Evolutionary conservation across 306 rosid species (phyloP), one percentile per base, ranked within the genome.

Genomic region (Prunus mira): DNA sequence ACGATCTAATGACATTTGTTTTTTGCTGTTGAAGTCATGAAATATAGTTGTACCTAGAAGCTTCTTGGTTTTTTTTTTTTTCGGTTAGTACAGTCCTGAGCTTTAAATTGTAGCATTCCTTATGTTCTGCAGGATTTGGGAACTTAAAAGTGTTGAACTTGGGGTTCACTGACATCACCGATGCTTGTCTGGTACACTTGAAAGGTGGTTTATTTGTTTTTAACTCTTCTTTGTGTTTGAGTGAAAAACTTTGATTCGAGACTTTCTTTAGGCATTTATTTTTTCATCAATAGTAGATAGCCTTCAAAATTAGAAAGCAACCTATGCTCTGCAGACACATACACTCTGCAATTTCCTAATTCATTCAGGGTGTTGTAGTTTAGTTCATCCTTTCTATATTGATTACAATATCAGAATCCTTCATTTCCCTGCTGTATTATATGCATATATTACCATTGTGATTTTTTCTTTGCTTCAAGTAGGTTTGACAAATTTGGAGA

Each of bases 401-500:
- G 67, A 27, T 6, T 28, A 14, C 43, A 62, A 6, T 62, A 5
- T 62, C 65, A 41, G 41, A 54, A 51, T 22, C 30, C n/a, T 2
- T 41, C 32, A 55, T 54, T 34, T 32, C 41, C 47, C 52, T 72
- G 20, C 34, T 55, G 30, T 11, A 3, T 6, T 49, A 9, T 50
- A 52, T 2, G 11, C 17, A 22, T 50, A 15, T 24, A 2, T 63
- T 51, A 30, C 9, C 15, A 49, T 20, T 34, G 12, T 65, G 20
- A 11, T 69, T 38, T 22, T 80, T 68, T 10, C 52, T 11, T 34
- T 79, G 79, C 72, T 66, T 72, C 45, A 56, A 63, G 73, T 87
- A 94, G 98, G 90, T 82, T 73, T 92, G 85, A 88, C 87, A 73
- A 89, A 83, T 79, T 80, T 95, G 89, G 97, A 92, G 83, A 89